Evolutionary conservation across 345 rosid species (phyloP).

Genomic region (Corchorus olitorius): DNA sequence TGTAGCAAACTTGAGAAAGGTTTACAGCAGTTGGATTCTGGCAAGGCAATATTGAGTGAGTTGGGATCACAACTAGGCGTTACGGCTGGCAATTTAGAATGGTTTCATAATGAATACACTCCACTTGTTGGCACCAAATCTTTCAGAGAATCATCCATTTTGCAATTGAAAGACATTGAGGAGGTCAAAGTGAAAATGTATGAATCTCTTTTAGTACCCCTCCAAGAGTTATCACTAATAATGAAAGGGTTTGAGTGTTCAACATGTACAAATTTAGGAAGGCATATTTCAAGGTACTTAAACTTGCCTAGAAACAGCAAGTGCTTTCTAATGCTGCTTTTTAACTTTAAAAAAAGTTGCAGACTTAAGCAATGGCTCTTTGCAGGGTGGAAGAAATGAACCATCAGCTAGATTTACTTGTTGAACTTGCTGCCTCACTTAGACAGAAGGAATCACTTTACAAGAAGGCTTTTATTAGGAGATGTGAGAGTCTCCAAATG

Average conservation of each 20-base stretch:
- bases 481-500: conserved; percentile 69
- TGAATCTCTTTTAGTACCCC: conserved; percentile 8
- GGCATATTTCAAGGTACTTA: conserved; percentile 41
- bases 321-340: background rate
- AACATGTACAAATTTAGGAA: conserved; percentile 40
- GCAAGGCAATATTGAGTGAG: conserved; percentile 27
- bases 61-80: conserved; percentile 21
- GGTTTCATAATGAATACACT: conserved; percentile 6
- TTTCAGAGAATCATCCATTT: background rate
- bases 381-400: conserved; percentile 57
- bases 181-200: conserved; percentile 7
- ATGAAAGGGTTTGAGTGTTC: conserved; percentile 35
- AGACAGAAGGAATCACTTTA: conserved; percentile 49
- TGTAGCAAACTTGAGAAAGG: conserved; percentile 30
- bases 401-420: conserved; percentile 30
- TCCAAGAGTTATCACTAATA: conserved; percentile 23
- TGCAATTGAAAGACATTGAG: conserved; percentile 7
- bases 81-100: conserved; percentile 11
- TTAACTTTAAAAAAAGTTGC: background rate
- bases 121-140: background rate
- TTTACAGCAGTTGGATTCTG: conserved; percentile 24
- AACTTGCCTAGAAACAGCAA: background rate
- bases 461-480: conserved; percentile 56
- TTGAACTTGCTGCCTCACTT: conserved; percentile 27
- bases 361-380: background rate